phyloP scores from a whole-genome alignment of 179 eudicot genomes.

The Heliamphora pulchella region DNA sequence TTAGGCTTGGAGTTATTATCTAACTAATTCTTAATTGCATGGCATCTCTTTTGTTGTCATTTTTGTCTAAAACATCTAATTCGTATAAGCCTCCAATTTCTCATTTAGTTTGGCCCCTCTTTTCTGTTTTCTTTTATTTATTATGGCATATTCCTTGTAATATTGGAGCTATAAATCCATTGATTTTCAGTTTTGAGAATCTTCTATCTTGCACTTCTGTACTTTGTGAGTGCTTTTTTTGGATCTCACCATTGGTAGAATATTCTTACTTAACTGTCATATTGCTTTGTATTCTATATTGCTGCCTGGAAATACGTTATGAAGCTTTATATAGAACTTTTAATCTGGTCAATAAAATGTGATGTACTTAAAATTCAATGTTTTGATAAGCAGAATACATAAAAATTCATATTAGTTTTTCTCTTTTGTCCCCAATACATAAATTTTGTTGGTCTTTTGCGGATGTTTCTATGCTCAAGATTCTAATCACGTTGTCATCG shows the following conservation, averaged over 20 bases:
- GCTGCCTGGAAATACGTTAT: neutral
- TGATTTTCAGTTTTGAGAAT: neutral
- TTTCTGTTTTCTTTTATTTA: neutral
- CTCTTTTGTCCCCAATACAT: neutral
- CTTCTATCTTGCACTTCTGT: conserved; percentile 1
- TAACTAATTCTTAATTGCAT: neutral
- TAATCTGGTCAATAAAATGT: too few relatives aligned
- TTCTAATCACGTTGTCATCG: neutral
- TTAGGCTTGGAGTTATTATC: neutral
- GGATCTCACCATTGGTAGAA: too few relatives aligned
- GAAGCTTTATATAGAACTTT: neutral
- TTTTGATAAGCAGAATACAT: neutral
- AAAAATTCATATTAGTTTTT: neutral
- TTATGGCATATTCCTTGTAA: neutral
- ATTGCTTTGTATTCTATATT: neutral
- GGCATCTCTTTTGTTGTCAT: too few relatives aligned
- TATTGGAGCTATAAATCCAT: neutral
- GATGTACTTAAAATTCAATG: too few relatives aligned
- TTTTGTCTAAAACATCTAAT: neutral
- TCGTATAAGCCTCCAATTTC: neutral
- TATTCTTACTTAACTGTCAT: neutral
- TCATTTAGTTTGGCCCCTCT: neutral
- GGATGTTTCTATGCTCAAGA: neutral
- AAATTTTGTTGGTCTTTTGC: neutral
- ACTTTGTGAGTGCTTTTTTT: neutral